Base-by-base conservation (phyloP, 2,329 filamentous ascomycete species). In the Apiospora hydei region DNA sequence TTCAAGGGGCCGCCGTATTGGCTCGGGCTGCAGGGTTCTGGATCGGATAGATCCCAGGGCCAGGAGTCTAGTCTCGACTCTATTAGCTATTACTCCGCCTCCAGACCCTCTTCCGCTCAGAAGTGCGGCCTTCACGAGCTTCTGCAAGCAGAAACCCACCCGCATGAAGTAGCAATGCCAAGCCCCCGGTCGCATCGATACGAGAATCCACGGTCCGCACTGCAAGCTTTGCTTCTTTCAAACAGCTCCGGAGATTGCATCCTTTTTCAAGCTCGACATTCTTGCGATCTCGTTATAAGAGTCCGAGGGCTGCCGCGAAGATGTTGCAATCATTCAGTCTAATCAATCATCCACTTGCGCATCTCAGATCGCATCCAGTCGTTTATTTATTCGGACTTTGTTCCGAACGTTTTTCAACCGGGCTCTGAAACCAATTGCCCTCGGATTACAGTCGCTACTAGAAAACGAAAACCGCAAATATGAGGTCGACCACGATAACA, bases 1-100 rank as follows among this genome's bases (percentile, higher is more conserved):
- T 61, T 61, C 30, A 64, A 64, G 34, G 57, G 57, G 57, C 18
- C 21, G 57, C 18, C 21, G 13, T 41, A 64, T 64, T 64, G 57
- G 57, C 57, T 64, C 57, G 57, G 41, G 34, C 41, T 16, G 34
- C 34, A 13, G 13, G 30, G 34, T n/a, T 64, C 21, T 41, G 4
- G 57, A 18, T 64, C 34, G n/a, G 30, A 64, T 41, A 64, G 57
- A 41, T 41, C 34, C 53, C n/a, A 61, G 53, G 8, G 53, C 18
- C 53, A 30, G 53, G 53, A 61, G 26, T 18, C 30, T 34, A 34
- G 26, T 11, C 34, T 18, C 8, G 41, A 10, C 13, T 14, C 14
- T 57, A 34, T 21, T 11, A 5, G 3, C 14, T 38, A 38, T 61
- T 38, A 5, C 34, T 61, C 34, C 41, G 7, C 41, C 41, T 21